Conservation (phyloP, 1,284 basidiomycete genomes). For the Boletus sp. region DNA sequence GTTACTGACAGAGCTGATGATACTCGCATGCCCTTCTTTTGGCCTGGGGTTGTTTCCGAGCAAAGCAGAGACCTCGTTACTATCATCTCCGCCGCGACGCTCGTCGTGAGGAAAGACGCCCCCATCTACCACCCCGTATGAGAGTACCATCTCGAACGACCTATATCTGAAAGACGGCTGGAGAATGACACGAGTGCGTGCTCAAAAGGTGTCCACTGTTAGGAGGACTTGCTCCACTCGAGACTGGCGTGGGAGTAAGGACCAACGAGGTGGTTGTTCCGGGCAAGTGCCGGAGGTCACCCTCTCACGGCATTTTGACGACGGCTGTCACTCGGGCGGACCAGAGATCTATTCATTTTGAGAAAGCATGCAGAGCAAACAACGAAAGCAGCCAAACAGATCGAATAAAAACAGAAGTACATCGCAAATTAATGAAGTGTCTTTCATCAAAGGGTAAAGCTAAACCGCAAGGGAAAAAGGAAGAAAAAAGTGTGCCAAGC, state of each 20-base stretch:
- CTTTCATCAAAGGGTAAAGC: conserved; percentile 16
- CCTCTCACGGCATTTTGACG: no score
- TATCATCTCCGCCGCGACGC: conserved; percentile 35
- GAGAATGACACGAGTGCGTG: not conserved
- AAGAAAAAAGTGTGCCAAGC: conserved; percentile 2
- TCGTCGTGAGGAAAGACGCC: not conserved
- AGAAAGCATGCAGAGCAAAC: conserved; percentile 9
- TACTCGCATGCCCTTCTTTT: conserved; percentile 61
- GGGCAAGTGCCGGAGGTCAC: no score
- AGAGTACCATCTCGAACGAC: conserved; percentile 57
- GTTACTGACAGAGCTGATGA: conserved; percentile 70
- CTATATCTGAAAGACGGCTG: not conserved
- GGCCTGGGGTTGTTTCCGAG: conserved; percentile 41
- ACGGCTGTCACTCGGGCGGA: no score
- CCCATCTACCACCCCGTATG: conserved; percentile 51
- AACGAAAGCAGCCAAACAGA: conserved; percentile 11
- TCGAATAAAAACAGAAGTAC: conserved; percentile 12
- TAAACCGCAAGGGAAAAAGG: conserved; percentile 1
- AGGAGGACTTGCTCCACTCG: no score
- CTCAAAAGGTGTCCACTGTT: not conserved
- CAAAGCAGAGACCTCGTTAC: conserved; percentile 45
- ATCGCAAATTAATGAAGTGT: conserved; percentile 15
- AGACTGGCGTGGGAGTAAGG: no score
- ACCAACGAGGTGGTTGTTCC: no score
- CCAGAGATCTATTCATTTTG: no score